A percentile compares a stretch with the other conserved stretches of the same genome.
phyloP scores from a whole-genome alignment of 805 yeast species.

The Ogataea siamensis region DNA sequence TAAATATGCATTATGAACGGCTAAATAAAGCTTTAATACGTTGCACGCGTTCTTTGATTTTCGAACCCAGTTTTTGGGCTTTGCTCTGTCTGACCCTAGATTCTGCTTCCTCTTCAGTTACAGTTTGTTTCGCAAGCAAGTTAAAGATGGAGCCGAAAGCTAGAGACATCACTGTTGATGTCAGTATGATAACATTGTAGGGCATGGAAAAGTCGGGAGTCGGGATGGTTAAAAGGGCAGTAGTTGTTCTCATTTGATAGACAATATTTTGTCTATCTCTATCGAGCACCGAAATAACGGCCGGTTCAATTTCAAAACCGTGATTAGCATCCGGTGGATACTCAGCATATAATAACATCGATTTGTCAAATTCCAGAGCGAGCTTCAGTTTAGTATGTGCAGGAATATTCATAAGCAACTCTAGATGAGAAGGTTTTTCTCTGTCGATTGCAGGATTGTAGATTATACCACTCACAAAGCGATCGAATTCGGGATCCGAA shows the following conservation, averaged over 20 bases:
- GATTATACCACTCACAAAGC: conserved; percentile 48
- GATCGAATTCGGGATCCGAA: conserved; percentile 30
- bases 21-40: conserved; percentile 1
- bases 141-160: conserved; percentile 87
- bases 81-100: conserved; percentile 19
- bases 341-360: conserved; percentile 78
- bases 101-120: conserved; percentile 71
- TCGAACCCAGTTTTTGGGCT: conserved; percentile 13
- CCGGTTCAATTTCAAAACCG: conserved; percentile 93
- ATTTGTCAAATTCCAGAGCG: conserved; percentile 81
- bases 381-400: conserved; percentile 57
- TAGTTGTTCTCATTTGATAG: conserved; percentile 73
- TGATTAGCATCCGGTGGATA: conserved; percentile 99
- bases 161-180: conserved; percentile 90
- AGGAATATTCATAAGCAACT: conserved; percentile 64
- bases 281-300: conserved; percentile 61
- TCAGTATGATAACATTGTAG: conserved; percentile 89
- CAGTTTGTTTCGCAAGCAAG: conserved; percentile 66
- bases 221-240: conserved; percentile 82
- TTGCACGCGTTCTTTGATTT: conserved; percentile 3
- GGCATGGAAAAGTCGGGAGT: conserved; percentile 99
- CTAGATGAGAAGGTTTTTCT: conserved; percentile 77
- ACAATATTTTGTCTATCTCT: conserved; percentile 16
- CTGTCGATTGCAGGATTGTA: conserved; percentile 82
- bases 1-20: conserved; percentile 4